Evolutionary conservation across 2,329 filamentous ascomycete genomes (phyloP).

Genomic region (Dactylellina sp.): DNA sequence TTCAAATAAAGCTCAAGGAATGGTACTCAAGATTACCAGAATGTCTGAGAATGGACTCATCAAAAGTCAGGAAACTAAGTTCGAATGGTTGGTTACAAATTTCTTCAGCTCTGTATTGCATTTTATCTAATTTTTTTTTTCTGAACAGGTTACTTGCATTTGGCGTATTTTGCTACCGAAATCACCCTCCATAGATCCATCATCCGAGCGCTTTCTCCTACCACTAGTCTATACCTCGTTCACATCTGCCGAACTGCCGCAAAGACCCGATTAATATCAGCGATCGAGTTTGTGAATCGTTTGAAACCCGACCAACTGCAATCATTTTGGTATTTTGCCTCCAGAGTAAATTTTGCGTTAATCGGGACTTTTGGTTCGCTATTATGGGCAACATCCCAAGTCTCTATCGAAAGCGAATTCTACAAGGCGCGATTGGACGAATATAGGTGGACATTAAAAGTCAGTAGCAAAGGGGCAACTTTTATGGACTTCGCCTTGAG

Average conservation of each 20-base stretch:
- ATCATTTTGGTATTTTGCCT: conserved; percentile 93
- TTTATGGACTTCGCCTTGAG: conserved; percentile 76
- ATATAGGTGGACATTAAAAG: conserved; percentile 92
- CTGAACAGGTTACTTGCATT: conserved; percentile 77
- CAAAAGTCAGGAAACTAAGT: conserved; percentile 64
- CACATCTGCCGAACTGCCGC: conserved; percentile 94
- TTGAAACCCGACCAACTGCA: conserved; percentile 85
- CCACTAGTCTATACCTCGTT: conserved; percentile 74
- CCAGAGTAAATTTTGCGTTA: conserved; percentile 89
- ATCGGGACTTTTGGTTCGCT: conserved; percentile 94
- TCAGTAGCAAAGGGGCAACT: conserved; percentile 72
- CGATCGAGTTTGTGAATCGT: conserved; percentile 97
- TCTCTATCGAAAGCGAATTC: conserved; percentile 84
- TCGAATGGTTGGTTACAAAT: conserved; percentile 67
- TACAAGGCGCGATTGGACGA: conserved; percentile 86
- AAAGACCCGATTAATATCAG: conserved; percentile 91
- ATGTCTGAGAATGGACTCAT: conserved; percentile 65
- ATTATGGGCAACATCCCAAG: conserved; percentile 88
- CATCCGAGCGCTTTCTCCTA: conserved; percentile 78
- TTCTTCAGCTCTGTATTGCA: background rate
- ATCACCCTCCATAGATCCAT: conserved; percentile 93
- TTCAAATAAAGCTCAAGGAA: conserved; percentile 67
- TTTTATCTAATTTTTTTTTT: conserved; percentile 1
- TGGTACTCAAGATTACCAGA: conserved; percentile 68
- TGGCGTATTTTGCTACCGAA: conserved; percentile 93